Evolutionary conservation across 2,329 filamentous ascomycete species (phyloP).

Genomic region (Zymoseptoria crescenta): DNA sequence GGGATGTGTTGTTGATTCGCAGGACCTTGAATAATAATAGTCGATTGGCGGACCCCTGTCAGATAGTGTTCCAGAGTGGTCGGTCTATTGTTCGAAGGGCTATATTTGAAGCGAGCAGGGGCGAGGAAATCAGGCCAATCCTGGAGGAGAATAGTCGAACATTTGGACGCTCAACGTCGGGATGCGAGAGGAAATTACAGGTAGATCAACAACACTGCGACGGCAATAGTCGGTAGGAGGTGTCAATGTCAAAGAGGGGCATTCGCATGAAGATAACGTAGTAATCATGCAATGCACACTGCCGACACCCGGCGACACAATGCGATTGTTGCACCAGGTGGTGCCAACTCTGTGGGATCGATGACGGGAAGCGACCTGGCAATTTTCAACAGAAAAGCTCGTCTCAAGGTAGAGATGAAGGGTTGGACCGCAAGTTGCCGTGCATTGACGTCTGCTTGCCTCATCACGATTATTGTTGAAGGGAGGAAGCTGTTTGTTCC

Average conservation of each 20-base stretch:
- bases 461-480: too few species aligned
- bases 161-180: neutral
- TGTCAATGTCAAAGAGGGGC: neutral
- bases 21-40: neutral
- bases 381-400: neutral
- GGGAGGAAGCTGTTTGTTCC: too few species aligned
- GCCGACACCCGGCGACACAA: neutral
- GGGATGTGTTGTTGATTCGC: neutral
- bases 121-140: neutral
- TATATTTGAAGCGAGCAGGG: neutral
- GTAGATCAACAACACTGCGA: neutral
- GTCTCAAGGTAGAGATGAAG: too few species aligned
- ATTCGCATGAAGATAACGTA: neutral
- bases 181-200: neutral
- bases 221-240: neutral
- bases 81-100: neutral
- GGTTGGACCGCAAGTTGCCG: too few species aligned
- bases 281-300: neutral
- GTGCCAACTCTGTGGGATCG: neutral
- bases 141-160: neutral
- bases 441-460: too few species aligned
- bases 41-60: neutral
- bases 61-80: neutral
- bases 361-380: neutral
- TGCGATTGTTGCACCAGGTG: neutral